Base-by-base conservation (phyloP, 495 filamentous ascomycete species). In the Peziza echinospora region DNA sequence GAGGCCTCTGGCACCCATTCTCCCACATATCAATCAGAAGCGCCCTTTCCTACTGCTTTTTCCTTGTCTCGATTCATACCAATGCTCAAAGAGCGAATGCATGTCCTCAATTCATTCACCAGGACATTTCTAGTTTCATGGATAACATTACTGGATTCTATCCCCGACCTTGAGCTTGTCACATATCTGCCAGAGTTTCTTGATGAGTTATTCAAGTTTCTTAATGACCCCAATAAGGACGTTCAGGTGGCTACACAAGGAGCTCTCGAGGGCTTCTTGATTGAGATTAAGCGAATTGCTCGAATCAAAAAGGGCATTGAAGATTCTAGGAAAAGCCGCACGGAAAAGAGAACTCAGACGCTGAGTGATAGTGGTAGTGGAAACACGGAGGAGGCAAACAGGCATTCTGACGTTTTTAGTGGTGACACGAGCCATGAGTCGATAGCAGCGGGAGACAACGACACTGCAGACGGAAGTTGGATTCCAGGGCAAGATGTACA, bases 401-500 rank as follows among this genome's bases (percentile, higher is more conserved):
- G 48, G 23, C 61, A 67, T 24, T 46, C 51, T 1, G 65, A 68
- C 24, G 65, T 60, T 26, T 57, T 65, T 26, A 68, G 71, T 11
- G 65, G 74, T 23, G 69, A 68, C 19, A 73, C 77, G 43, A 58
- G 61, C 13, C 77, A 73, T 26, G 80, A 77, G 2, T 70, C 63
- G 1, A 72, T 65, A 24, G 68, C 70, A 30, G 76, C 77, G 22
- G 77, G 80, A 21, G 76, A 78, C 23, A 67, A 66, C 5, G 71
- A 37, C 19, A 37, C 71, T 37, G 77, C 69, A 34, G 86, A 94
- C 51, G 86, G 83, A 44, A 86, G 93, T 51, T 99, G 85, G 85
- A 74, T 96, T 19, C 91, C 91, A 0, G 91, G 91, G 3, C 89
- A 96, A 65, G 91, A 99, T 63, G 84, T 96, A 4, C 78, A 89